phyloP scores from a whole-genome alignment of 176 grass and related monocot species.

The Carex cristatella region DNA sequence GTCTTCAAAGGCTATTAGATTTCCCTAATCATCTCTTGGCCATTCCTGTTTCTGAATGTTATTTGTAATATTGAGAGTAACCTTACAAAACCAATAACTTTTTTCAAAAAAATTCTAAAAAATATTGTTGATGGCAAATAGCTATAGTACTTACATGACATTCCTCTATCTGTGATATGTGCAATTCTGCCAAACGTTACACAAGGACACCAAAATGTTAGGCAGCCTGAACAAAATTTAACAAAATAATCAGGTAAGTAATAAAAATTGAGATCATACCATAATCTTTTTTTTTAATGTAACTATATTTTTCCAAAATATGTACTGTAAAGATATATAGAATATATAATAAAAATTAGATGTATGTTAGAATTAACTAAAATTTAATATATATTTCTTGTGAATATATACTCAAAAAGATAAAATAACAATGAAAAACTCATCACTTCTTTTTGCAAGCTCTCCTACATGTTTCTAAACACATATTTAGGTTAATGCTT shows the following conservation, averaged over 20 bases:
- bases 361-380: not conserved
- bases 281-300: no score
- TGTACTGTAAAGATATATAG: no score
- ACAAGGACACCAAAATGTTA: conserved; percentile 15
- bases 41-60: not conserved
- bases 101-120: not conserved
- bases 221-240: conserved; percentile 5
- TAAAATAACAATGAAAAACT: not conserved
- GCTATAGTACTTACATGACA: not conserved
- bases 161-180: not conserved
- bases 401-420: not conserved
- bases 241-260: not conserved
- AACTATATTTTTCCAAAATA: no score
- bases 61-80: not conserved
- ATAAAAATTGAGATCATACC: not conserved
- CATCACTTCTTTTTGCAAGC: not conserved
- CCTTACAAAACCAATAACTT: not conserved
- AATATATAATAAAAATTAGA: no score
- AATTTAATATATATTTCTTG: not conserved
- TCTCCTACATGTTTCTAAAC: not conserved
- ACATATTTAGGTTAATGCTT: not conserved
- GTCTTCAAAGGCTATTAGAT: not conserved
- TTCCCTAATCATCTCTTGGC: not conserved
- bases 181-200: conserved; percentile 18
- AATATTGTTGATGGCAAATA: not conserved